Base-by-base conservation (phyloP, 345 rosid species). In the Hypericum perforatum region DNA sequence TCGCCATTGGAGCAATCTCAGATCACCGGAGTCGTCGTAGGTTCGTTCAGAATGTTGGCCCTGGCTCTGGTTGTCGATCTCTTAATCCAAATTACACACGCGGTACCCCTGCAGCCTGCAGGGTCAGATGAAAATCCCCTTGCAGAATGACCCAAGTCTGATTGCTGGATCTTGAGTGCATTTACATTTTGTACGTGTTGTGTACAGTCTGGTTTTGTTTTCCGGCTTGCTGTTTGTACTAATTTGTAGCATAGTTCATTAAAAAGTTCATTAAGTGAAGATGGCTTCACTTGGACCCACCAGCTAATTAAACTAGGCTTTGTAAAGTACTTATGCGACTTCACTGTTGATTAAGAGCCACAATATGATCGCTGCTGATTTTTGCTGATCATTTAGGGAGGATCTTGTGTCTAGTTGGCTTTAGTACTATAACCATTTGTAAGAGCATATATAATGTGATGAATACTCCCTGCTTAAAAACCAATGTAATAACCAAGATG, bases 71-170 rank as follows among this genome's bases (percentile, higher is more conserved):
- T 62, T 87, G 96, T 57, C 78, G 87, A 63, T 78, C 95, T 16
- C 90, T 92, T 1, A 82, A 76, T 72, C 86, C 92, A 14, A 76
- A 66, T 66, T 82, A 82, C 68, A 79, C 95, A 38, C 89, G 89
- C 0, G 83, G 88, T 56, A 90, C 79, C 59, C 88, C 83, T 54
- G 74, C 88, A 14, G 76, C 89, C 16, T 86, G 94, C 71, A 75
- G 92, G 63, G 95, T 91, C 55, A 69, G 98, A 72, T 87, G 82
- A 91, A 54, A 58, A 58, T 51, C 56, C 49, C 61, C 41, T 41
- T 49, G 50, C 45, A 39, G 48, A 72, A 39, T 63, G 76, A 65
- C 63, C 54, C 63, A 44, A 43, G 40, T 58, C 71, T 72, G 62
- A 73, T 65, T 80, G 77, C 59, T 60, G 52, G 66, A 61, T 43